Percentiles rank a stretch among this genome's conserved stretches.
These are phyloP conservation scores for Marchantia polymorpha DNA, from an alignment of 225 moss, liverwort and hornwort genomes.

Conservation along the genomic window DNA sequence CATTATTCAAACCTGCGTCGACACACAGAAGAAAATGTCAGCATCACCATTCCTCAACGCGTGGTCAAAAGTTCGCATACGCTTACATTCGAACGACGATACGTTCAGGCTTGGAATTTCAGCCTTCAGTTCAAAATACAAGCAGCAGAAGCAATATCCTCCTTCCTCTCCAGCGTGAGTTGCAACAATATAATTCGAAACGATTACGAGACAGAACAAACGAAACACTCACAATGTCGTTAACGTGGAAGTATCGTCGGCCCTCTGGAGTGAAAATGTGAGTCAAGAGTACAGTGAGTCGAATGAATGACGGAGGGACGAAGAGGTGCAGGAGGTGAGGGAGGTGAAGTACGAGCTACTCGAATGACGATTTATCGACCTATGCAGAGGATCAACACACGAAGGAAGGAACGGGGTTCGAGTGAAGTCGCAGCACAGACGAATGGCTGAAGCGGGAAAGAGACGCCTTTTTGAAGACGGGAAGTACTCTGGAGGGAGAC, in stretches of 20 bases:
- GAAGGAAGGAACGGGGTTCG: not conserved
- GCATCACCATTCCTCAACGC: not conserved
- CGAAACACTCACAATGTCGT: no score
- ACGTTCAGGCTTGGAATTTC: no score
- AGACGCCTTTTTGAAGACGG: slow-evolving; percentile 5
- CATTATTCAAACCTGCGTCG: slow-evolving; percentile 18
- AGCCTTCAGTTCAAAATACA: not conserved
- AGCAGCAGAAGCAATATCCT: not conserved
- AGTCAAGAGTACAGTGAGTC: not conserved
- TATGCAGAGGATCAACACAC: not conserved
- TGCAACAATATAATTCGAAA: not conserved
- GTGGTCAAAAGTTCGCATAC: no score
- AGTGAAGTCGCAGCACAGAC: not conserved
- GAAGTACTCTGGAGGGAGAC: not conserved
- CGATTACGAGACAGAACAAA: no score
- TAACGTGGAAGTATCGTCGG: no score
- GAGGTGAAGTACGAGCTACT: no score
- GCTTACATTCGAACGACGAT: not conserved
- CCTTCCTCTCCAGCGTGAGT: not conserved
- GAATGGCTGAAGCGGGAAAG: not conserved
- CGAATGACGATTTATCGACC: not conserved
- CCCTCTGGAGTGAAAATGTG: not conserved
- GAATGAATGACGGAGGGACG: not conserved
- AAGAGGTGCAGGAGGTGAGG: no score
- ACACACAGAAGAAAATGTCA: not conserved